Percentiles rank a stretch among this genome's conserved stretches.
Evolutionary conservation across 1,284 basidiomycete species (phyloP).

Genomic region (Vanrija sp.): DNA sequence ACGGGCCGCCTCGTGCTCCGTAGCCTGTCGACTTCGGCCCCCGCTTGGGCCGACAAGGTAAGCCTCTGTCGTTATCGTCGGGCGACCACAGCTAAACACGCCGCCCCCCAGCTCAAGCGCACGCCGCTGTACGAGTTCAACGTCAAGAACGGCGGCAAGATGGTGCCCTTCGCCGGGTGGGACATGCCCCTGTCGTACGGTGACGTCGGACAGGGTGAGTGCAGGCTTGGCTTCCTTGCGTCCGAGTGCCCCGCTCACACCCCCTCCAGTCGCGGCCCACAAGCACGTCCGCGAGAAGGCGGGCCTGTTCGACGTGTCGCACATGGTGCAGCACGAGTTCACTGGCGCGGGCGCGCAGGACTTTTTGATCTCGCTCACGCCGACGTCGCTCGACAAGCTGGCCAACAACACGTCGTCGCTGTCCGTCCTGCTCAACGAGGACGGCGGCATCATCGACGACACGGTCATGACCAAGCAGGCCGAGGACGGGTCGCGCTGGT

Average conservation of each 20-base stretch:
- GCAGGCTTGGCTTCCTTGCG: background rate
- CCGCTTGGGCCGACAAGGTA: conserved; percentile 17
- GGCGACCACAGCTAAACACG: no score
- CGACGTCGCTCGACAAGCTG: conserved; percentile 70
- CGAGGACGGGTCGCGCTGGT: conserved; percentile 68
- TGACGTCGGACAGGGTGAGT: conserved; percentile 71
- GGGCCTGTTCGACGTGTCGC: conserved; percentile 94
- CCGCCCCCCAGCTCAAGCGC: conserved; percentile 50
- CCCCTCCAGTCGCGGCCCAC: conserved; percentile 73
- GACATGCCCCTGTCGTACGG: conserved; percentile 90
- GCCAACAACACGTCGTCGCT: conserved; percentile 69
- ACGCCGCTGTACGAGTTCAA: conserved; percentile 93
- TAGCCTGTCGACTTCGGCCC: conserved; percentile 16
- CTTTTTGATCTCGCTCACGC: conserved; percentile 81
- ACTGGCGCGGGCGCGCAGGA: conserved; percentile 66
- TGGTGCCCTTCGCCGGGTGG: conserved; percentile 95
- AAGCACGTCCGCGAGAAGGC: conserved; percentile 78
- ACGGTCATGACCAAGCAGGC: conserved; percentile 74
- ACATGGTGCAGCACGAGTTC: conserved; percentile 92
- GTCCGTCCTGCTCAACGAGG: conserved; percentile 80
- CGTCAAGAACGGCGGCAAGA: conserved; percentile 76
- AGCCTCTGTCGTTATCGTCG: background rate
- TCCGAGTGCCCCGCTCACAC: conserved; percentile 6
- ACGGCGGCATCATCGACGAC: conserved; percentile 95
- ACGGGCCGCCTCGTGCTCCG: conserved; percentile 15